These are phyloP conservation scores for Millerozyma acaciae DNA, from an alignment of 805 yeast genomes.

Conservation along the genomic window DNA sequence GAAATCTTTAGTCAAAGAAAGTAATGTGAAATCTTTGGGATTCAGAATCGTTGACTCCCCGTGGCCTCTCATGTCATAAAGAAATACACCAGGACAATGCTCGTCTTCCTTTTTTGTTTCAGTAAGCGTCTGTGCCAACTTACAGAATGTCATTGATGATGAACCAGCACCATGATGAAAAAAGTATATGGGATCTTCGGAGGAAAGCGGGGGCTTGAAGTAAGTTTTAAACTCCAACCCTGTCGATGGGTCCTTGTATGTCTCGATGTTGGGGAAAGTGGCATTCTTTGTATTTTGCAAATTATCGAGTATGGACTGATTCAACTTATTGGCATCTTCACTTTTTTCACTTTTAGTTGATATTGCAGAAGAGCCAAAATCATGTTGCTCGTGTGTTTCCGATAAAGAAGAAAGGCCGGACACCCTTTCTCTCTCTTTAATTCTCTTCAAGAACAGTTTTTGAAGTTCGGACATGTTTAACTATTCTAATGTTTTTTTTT, in stretches of 20 bases:
- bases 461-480: slow-evolving; percentile 26
- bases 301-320: neutral
- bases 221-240: slow-evolving; percentile 40
- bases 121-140: slow-evolving; percentile 32
- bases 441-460: slow-evolving; percentile 19
- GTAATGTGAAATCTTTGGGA: slow-evolving; percentile 38
- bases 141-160: slow-evolving; percentile 71
- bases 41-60: slow-evolving; percentile 39
- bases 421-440: slow-evolving; percentile 21
- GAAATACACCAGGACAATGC: slow-evolving; percentile 52
- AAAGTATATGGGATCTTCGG: slow-evolving; percentile 54
- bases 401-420: slow-evolving; percentile 17
- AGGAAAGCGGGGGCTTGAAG: slow-evolving; percentile 47
- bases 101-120: slow-evolving; percentile 10
- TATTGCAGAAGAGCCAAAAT: neutral
- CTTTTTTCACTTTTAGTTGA: neutral
- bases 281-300: slow-evolving; percentile 9
- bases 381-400: slow-evolving; percentile 8
- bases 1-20: slow-evolving; percentile 57
- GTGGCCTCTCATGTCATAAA: slow-evolving; percentile 85
- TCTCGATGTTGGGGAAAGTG: slow-evolving; percentile 17
- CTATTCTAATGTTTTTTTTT: neutral
- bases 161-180: slow-evolving; percentile 97
- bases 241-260: slow-evolving; percentile 10
- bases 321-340: neutral